Evolutionary conservation across 2,329 filamentous ascomycete species (phyloP).

Genomic region (Phoma sp.): DNA sequence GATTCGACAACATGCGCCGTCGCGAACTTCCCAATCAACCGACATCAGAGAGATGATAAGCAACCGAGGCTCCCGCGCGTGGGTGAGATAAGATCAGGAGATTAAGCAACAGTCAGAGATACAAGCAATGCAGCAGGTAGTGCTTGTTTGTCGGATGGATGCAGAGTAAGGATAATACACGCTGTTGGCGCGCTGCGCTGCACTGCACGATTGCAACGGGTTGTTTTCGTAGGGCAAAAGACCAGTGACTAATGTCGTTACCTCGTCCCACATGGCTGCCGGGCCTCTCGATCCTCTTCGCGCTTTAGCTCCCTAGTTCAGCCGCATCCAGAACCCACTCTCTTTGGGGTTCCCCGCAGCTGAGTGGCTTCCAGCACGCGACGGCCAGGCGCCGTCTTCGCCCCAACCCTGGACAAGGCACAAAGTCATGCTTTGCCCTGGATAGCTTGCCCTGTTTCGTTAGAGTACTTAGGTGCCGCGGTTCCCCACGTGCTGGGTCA

Average conservation of each 20-base stretch:
- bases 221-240: neutral
- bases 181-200: neutral
- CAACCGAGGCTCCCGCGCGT: neutral
- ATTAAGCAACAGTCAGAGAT: too few species aligned
- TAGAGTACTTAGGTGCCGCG: too few species aligned
- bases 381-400: neutral
- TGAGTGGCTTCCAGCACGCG: neutral
- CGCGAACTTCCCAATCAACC: conserved; percentile 2
- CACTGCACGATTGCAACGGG: neutral
- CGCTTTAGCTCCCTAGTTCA: conserved; percentile 2
- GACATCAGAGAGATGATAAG: neutral
- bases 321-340: neutral
- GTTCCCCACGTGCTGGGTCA: too few species aligned
- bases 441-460: neutral
- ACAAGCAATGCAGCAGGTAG: too few species aligned
- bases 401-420: neutral
- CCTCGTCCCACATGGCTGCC: neutral
- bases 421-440: neutral
- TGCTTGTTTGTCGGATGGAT: too few species aligned
- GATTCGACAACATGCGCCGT: conserved; percentile 17
- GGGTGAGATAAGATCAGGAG: too few species aligned
- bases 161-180: neutral
- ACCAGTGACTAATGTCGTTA: neutral
- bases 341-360: conserved; percentile 1
- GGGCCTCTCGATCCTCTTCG: neutral